phyloP scores from a whole-genome alignment of 2,329 filamentous ascomycete genomes.

The Trichoderma atrobrunneum region DNA sequence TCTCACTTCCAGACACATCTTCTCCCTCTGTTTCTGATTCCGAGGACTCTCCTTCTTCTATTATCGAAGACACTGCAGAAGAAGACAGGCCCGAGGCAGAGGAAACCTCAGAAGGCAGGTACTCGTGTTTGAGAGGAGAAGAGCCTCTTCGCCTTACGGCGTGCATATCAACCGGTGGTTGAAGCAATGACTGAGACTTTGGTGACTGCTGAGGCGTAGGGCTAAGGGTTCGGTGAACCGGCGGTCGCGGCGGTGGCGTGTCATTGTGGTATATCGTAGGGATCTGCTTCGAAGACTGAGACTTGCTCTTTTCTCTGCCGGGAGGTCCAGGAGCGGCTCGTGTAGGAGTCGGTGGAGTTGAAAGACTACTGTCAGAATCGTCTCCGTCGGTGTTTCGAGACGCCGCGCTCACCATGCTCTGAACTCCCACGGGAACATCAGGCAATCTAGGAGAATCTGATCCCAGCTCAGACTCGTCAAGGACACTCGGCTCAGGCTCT shows the following conservation, averaged over 20 bases:
- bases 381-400: slow-evolving; percentile 23
- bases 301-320: slow-evolving; percentile 16
- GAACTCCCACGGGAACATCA: slow-evolving; percentile 35
- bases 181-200: slow-evolving; percentile 25
- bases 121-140: slow-evolving; percentile 95
- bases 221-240: slow-evolving; percentile 48
- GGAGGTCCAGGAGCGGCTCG: slow-evolving; percentile 26
- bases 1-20: slow-evolving; percentile 1
- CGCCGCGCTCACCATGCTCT: slow-evolving; percentile 27
- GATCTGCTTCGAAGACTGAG: slow-evolving; percentile 20
- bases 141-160: slow-evolving; percentile 70
- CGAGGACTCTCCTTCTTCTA: slow-evolving; percentile 5
- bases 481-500: slow-evolving; percentile 35
- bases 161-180: slow-evolving; percentile 40
- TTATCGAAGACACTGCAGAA: slow-evolving; percentile 8
- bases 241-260: slow-evolving; percentile 52
- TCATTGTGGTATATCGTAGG: slow-evolving; percentile 43
- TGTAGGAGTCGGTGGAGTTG: slow-evolving; percentile 25
- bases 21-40: slow-evolving; percentile 10
- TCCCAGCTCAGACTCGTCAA: slow-evolving; percentile 31
- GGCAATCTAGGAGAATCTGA: slow-evolving; percentile 21
- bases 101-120: slow-evolving; percentile 74
- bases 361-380: slow-evolving; percentile 8
- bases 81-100: slow-evolving; percentile 39
- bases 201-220: slow-evolving; percentile 36